Conservation (phyloP, 306 rosid species). For the Vigna hirtella region DNA sequence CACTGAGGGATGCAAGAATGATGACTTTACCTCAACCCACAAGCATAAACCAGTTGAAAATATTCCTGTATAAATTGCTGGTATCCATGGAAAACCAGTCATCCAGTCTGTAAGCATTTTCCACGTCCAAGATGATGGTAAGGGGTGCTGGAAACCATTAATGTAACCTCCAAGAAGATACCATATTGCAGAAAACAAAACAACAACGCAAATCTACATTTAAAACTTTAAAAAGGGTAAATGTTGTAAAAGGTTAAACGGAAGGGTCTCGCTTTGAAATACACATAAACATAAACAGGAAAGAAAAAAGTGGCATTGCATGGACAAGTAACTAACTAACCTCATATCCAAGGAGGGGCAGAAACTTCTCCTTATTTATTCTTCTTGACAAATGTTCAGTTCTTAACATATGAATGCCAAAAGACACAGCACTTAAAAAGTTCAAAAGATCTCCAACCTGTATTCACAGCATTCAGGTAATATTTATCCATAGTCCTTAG, state of each 20-base stretch:
- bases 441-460: constrained; percentile 83
- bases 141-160: constrained; percentile 47
- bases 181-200: constrained; percentile 66
- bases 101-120: constrained; percentile 56
- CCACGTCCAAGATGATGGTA: constrained; percentile 64
- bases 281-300: not conserved
- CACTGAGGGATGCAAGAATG: not conserved
- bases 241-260: constrained; percentile 20
- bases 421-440: constrained; percentile 74
- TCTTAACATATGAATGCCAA: constrained; percentile 82
- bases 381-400: constrained; percentile 74
- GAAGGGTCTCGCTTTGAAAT: not conserved
- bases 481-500: not conserved
- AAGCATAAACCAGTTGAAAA: constrained; percentile 77
- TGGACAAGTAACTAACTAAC: constrained; percentile 57
- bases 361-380: constrained; percentile 63
- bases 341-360: constrained; percentile 78
- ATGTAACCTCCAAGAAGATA: constrained; percentile 58
- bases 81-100: constrained; percentile 81
- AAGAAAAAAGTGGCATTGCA: not conserved
- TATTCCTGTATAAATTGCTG: constrained; percentile 78
- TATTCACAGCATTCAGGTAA: constrained; percentile 11
- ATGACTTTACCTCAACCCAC: constrained; percentile 74
- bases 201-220: constrained; percentile 66
- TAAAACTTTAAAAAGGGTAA: constrained; percentile 35